Conservation (phyloP, 805 yeast species). For the Pichia exigua region DNA sequence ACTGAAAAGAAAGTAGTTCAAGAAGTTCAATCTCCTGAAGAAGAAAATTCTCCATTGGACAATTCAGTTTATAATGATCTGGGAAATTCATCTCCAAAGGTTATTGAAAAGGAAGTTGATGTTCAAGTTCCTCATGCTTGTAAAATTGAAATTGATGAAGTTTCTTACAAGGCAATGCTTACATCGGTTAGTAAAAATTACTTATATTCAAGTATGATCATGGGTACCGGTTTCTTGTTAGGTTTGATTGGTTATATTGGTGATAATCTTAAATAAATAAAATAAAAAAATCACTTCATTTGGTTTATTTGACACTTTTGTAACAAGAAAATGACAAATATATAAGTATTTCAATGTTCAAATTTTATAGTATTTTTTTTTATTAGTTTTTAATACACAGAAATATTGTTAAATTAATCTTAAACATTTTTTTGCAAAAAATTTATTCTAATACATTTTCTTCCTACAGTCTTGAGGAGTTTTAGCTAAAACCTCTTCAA, state of each 20-base stretch:
- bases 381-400: background rate
- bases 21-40: conserved; percentile 17
- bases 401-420: background rate
- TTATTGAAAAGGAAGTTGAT: conserved; percentile 28
- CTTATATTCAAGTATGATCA: conserved; percentile 32
- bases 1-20: conserved; percentile 20
- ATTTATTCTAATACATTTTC: conserved; percentile 14
- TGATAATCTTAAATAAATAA: conserved; percentile 30
- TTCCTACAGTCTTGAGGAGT: conserved; percentile 57
- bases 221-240: conserved; percentile 40
- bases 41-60: conserved; percentile 35
- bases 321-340: too few relatives aligned
- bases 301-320: too few relatives aligned
- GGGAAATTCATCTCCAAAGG: conserved; percentile 23
- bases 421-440: too few relatives aligned
- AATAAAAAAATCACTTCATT: background rate
- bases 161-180: conserved; percentile 27
- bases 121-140: conserved; percentile 23
- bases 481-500: conserved; percentile 66
- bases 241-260: conserved; percentile 53
- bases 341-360: background rate
- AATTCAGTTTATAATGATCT: conserved; percentile 38
- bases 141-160: conserved; percentile 32
- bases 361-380: background rate
- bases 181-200: conserved; percentile 31